Conservation (phyloP, 2,329 filamentous ascomycete genomes). For the Conoideocrella luteorostrata region DNA sequence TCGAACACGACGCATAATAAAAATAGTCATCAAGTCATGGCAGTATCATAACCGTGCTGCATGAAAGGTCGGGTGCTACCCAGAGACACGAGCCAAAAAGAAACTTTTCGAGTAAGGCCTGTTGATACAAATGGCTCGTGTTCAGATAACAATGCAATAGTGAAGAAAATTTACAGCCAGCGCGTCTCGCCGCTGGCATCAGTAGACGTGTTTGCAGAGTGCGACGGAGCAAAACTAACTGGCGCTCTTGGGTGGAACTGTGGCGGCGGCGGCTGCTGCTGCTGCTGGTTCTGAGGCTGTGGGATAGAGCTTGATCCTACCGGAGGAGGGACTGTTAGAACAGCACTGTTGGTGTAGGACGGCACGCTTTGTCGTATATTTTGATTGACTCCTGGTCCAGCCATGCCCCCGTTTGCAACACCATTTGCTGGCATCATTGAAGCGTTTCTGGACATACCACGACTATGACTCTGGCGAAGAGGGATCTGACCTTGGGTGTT, state of each 20-base stretch:
- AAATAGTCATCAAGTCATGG: slow-evolving; percentile 36
- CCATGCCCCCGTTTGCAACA: slow-evolving; percentile 17
- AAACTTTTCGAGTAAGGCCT: slow-evolving; percentile 8
- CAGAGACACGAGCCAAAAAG: slow-evolving; percentile 15
- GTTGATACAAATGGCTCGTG: slow-evolving; percentile 24
- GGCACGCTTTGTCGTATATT: slow-evolving; percentile 27
- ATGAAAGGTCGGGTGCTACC: slow-evolving; percentile 20
- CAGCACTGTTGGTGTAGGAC: slow-evolving; percentile 26
- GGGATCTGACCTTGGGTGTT: slow-evolving; percentile 48
- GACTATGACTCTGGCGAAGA: slow-evolving; percentile 37
- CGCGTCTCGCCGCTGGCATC: slow-evolving; percentile 27
- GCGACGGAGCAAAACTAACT: slow-evolving; percentile 19
- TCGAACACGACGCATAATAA: slow-evolving; percentile 28
- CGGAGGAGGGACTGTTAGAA: slow-evolving; percentile 25
- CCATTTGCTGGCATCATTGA: slow-evolving; percentile 28
- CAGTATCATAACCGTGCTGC: slow-evolving; percentile 29
- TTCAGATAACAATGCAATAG: slow-evolving; percentile 17
- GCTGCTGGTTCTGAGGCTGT: slow-evolving; percentile 17
- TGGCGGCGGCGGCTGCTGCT: slow-evolving; percentile 14
- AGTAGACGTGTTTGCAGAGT: slow-evolving; percentile 17
- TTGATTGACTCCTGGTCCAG: slow-evolving; percentile 13
- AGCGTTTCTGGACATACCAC: slow-evolving; percentile 34
- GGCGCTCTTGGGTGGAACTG: slow-evolving; percentile 22
- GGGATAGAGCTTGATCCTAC: slow-evolving; percentile 19
- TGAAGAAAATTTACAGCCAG: slow-evolving; percentile 31